Percentiles rank a stretch among this genome's conserved stretches.
Conservation (phyloP, 2,329 filamentous ascomycete species). For the Colletotrichum lupini region DNA sequence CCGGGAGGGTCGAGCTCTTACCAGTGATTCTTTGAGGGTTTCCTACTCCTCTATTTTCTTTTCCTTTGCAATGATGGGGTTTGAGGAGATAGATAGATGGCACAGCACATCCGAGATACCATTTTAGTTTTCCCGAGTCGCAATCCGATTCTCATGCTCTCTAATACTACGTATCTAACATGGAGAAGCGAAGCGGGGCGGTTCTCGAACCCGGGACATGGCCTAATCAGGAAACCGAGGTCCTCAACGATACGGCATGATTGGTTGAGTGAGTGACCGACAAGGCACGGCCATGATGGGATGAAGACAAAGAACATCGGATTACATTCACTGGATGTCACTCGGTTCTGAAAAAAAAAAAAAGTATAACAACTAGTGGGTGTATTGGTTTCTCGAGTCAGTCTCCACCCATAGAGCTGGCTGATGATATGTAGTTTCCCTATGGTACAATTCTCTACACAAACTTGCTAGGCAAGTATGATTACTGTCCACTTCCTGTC, state of each 20-base stretch:
- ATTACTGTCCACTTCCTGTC: background rate
- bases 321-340: no score
- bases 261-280: background rate
- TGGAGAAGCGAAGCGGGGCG: background rate
- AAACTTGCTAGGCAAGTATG: background rate
- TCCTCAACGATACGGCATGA: background rate
- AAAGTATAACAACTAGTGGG: background rate
- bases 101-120: conserved; percentile 33
- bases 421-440: background rate
- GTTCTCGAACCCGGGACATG: background rate
- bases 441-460: conserved; percentile 9
- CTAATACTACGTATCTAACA: no score
- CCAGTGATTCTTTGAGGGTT: background rate
- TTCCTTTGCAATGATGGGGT: background rate
- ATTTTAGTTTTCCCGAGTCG: conserved; percentile 11
- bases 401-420: background rate
- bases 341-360: background rate
- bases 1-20: conserved; percentile 29
- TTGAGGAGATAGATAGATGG: conserved; percentile 14
- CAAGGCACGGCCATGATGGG: background rate
- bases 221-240: background rate
- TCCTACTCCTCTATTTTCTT: background rate
- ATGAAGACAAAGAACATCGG: background rate
- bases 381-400: conserved; percentile 17
- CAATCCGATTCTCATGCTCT: no score